Percentiles rank a stretch among this genome's conserved stretches.
These are phyloP conservation scores for Venturia aucupariae DNA, from an alignment of 2,329 filamentous ascomycete genomes.

Conservation along the genomic window DNA sequence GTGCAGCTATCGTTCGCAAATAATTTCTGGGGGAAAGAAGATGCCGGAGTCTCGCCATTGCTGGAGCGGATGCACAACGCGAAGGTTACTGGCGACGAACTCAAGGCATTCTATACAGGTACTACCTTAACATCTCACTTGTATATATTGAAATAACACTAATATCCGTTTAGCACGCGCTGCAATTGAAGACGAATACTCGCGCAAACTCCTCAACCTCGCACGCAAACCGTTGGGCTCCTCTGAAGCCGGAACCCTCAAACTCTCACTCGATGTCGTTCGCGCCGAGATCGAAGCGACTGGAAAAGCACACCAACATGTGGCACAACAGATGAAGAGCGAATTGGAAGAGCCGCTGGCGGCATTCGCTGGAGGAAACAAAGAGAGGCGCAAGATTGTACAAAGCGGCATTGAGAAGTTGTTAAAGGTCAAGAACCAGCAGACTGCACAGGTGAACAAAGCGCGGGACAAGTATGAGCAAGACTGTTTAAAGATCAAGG, in stretches of 20 bases:
- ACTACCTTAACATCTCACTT: slow-evolving; percentile 21
- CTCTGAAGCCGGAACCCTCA: slow-evolving; percentile 74
- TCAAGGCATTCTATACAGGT: slow-evolving; percentile 85
- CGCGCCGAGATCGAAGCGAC: slow-evolving; percentile 86
- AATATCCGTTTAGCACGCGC: slow-evolving; percentile 56
- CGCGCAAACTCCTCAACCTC: slow-evolving; percentile 76
- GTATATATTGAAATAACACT: neutral
- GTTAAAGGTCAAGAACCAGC: slow-evolving; percentile 84
- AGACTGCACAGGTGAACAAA: slow-evolving; percentile 88
- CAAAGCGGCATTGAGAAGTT: slow-evolving; percentile 91
- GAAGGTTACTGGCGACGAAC: slow-evolving; percentile 88
- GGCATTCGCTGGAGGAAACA: slow-evolving; percentile 89
- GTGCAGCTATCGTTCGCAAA: slow-evolving; percentile 78
- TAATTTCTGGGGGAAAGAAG: slow-evolving; percentile 99
- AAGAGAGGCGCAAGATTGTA: slow-evolving; percentile 92
- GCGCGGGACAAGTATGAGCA: slow-evolving; percentile 92
- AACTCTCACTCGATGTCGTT: slow-evolving; percentile 75
- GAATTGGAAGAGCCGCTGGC: slow-evolving; percentile 89
- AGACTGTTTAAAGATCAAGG: slow-evolving; percentile 96
- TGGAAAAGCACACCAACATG: slow-evolving; percentile 84
- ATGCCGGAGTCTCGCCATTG: slow-evolving; percentile 86
- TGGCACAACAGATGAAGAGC: slow-evolving; percentile 88
- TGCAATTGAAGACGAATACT: slow-evolving; percentile 93
- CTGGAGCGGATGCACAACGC: slow-evolving; percentile 90
- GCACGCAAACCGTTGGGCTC: slow-evolving; percentile 85